Percentiles rank a stretch among this genome's conserved stretches.
Conservation (phyloP, 2,329 filamentous ascomycete species). For the Thielaviopsis cerberus region DNA sequence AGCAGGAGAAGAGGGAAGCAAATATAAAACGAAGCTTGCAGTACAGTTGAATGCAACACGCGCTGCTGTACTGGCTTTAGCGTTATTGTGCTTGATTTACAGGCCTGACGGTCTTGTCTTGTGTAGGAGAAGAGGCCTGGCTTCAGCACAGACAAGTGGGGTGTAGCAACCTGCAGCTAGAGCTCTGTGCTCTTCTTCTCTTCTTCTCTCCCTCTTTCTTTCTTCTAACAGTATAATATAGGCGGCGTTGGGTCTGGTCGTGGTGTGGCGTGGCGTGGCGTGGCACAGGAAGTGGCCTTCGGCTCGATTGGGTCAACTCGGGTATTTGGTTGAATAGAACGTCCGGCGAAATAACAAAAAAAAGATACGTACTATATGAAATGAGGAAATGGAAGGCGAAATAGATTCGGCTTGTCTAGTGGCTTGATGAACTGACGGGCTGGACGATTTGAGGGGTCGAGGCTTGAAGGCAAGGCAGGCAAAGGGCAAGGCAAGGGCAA, state of each 20-base stretch:
- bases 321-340: background rate
- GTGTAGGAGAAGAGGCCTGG: background rate
- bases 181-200: background rate
- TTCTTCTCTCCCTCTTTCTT: background rate
- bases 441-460: background rate
- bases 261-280: background rate
- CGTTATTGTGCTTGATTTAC: too few relatives aligned
- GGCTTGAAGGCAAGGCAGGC: background rate
- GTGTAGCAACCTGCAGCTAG: background rate
- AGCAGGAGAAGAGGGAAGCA: background rate
- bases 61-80: too few relatives aligned
- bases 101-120: background rate
- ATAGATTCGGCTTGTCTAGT: background rate
- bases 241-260: too few relatives aligned
- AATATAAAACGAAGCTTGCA: background rate
- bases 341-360: background rate
- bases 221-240: too few relatives aligned
- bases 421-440: too few relatives aligned
- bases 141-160: background rate
- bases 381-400: background rate
- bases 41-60: background rate
- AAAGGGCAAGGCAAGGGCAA: too few relatives aligned
- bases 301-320: background rate
- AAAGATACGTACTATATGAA: background rate
- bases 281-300: too few relatives aligned